phyloP scores from a whole-genome alignment of 768 basidiomycete species.

The Jaapia argillacea region DNA sequence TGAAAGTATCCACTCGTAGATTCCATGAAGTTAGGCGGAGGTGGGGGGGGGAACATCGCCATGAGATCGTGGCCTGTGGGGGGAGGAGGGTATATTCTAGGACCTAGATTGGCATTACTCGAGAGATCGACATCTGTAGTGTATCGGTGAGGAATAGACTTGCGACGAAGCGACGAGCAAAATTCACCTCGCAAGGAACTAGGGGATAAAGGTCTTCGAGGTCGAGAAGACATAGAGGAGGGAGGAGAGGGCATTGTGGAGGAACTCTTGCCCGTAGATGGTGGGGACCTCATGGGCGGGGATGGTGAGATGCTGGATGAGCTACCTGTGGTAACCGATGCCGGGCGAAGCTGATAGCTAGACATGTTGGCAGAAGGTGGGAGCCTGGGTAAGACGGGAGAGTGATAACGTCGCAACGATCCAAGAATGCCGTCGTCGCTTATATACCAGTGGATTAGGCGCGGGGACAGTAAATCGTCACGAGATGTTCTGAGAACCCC shows the following conservation, averaged over 20 bases:
- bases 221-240: constrained; percentile 17
- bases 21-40: constrained; percentile 48
- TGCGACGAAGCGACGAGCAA: constrained; percentile 1
- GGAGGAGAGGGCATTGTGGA: constrained; percentile 21
- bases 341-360: no score
- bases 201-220: constrained; percentile 53
- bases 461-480: no score
- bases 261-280: no score
- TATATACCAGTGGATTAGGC: no score
- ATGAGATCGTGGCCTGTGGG: constrained; percentile 78
- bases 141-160: constrained; percentile 2
- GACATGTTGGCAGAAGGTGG: no score
- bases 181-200: constrained; percentile 46
- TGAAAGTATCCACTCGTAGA: constrained; percentile 68
- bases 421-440: no score
- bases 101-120: constrained; percentile 34
- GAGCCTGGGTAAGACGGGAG: no score
- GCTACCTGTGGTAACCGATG: no score
- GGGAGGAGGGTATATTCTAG: constrained; percentile 61
- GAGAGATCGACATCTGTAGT: constrained; percentile 54
- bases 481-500: no score
- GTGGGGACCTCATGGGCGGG: no score
- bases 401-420: no score
- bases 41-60: constrained; percentile 74
- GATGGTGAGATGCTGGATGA: no score